Conservation (phyloP, 2,329 filamentous ascomycete species). For the Pseudogymnoascus sp. region DNA sequence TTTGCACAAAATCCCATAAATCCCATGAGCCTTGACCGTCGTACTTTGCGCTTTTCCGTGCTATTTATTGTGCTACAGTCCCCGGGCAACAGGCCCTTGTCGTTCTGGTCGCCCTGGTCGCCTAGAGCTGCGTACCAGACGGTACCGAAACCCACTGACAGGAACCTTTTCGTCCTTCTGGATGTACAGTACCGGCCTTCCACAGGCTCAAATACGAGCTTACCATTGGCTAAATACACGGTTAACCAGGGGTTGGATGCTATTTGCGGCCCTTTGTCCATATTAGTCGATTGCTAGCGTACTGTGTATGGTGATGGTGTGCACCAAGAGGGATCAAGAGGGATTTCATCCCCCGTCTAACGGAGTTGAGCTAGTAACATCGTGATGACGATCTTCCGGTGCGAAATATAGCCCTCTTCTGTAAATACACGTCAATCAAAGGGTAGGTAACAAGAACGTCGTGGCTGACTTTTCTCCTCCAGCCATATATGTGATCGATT, state of each 20-base stretch:
- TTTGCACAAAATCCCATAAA: background rate
- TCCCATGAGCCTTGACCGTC: conserved; percentile 1
- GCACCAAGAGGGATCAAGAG: background rate
- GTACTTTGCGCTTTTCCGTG: background rate
- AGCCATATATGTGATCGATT: background rate
- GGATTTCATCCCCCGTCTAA: background rate
- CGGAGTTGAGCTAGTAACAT: conserved; percentile 8
- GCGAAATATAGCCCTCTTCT: background rate
- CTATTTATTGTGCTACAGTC: background rate
- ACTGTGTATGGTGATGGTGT: background rate
- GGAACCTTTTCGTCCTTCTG: background rate
- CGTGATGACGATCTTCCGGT: conserved; percentile 8
- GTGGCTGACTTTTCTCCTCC: background rate
- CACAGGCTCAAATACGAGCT: background rate
- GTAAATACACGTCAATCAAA: conserved; percentile 4
- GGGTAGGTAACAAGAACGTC: background rate
- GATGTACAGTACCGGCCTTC: conserved; percentile 1
- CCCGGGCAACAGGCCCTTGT: background rate
- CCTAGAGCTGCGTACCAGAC: background rate
- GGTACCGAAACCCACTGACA: conserved; percentile 8
- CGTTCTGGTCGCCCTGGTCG: background rate
- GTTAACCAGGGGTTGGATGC: background rate
- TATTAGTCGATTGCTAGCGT: conserved; percentile 1
- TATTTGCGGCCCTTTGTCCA: conserved; percentile 4
- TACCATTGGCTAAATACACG: background rate